Evolutionary conservation across 2,329 filamentous ascomycete genomes (phyloP).

Genomic region (Tothia fuscella): DNA sequence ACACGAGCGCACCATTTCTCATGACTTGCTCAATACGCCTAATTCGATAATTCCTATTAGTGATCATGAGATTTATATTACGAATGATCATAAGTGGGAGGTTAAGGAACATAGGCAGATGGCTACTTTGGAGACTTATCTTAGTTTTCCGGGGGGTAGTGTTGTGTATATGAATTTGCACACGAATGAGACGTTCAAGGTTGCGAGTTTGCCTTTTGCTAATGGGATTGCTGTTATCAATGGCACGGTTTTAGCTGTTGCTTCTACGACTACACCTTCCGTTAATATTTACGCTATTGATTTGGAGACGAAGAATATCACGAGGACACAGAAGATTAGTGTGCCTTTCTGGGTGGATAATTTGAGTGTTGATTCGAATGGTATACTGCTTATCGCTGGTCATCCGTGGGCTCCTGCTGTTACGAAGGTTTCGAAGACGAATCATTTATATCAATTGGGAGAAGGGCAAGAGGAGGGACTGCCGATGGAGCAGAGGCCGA

Average conservation of each 20-base stretch:
- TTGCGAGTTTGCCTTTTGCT: conserved; percentile 27
- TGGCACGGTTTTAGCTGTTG: conserved; percentile 25
- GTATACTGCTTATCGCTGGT: conserved; percentile 29
- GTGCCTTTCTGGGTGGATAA: conserved; percentile 29
- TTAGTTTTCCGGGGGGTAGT: conserved; percentile 23
- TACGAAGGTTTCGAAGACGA: conserved; percentile 15
- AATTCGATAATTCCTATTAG: conserved; percentile 28
- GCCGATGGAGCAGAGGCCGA: conserved; percentile 16
- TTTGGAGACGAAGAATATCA: conserved; percentile 13
- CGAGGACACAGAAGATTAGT: conserved; percentile 12
- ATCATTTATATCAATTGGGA: conserved; percentile 14
- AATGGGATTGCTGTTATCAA: conserved; percentile 31
- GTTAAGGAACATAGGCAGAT: conserved; percentile 18
- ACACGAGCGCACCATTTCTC: conserved; percentile 20
- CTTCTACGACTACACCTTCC: conserved; percentile 23
- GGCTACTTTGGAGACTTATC: conserved; percentile 28
- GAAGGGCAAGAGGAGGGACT: conserved; percentile 4
- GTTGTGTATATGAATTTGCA: conserved; percentile 25
- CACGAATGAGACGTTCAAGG: conserved; percentile 12
- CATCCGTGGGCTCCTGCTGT: conserved; percentile 27
- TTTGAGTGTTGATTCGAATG: conserved; percentile 24
- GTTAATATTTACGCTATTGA: conserved; percentile 25
- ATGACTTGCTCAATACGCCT: conserved; percentile 24
- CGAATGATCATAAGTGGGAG: conserved; percentile 31
- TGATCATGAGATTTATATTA: conserved; percentile 24